Conservation (phyloP, 345 rosid species). For the Mercurialis annua region DNA sequence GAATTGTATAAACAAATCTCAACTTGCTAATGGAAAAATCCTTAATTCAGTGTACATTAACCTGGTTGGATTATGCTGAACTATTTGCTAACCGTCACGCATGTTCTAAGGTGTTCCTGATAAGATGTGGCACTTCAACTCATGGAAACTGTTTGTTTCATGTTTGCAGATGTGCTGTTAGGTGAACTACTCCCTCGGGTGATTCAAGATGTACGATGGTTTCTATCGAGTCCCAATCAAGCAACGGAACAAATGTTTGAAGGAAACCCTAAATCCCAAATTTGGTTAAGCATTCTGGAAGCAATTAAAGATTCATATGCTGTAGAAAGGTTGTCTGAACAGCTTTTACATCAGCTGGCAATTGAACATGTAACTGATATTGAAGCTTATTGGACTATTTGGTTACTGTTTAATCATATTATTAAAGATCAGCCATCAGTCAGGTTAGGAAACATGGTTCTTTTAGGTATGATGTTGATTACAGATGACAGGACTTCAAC, state of each 20-base stretch:
- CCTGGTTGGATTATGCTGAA: constrained; percentile 1
- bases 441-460: constrained; percentile 46
- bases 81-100: neutral
- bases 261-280: constrained; percentile 41
- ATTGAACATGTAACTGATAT: constrained; percentile 50
- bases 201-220: constrained; percentile 49
- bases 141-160: too few relatives aligned
- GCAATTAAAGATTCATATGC: constrained; percentile 70
- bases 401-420: constrained; percentile 59
- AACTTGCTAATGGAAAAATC: too few relatives aligned
- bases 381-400: constrained; percentile 85
- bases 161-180: constrained; percentile 68
- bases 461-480: neutral
- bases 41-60: neutral
- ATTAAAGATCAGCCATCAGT: constrained; percentile 47
- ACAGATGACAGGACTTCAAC: constrained; percentile 3
- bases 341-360: constrained; percentile 70
- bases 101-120: neutral
- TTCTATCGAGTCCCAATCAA: constrained; percentile 37
- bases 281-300: constrained; percentile 70
- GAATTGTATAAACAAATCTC: too few relatives aligned
- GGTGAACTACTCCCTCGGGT: constrained; percentile 60
- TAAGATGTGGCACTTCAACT: too few relatives aligned
- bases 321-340: constrained; percentile 75
- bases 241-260: constrained; percentile 37